Conservation (phyloP, 345 rosid genomes). For the Salix suchowensis region DNA sequence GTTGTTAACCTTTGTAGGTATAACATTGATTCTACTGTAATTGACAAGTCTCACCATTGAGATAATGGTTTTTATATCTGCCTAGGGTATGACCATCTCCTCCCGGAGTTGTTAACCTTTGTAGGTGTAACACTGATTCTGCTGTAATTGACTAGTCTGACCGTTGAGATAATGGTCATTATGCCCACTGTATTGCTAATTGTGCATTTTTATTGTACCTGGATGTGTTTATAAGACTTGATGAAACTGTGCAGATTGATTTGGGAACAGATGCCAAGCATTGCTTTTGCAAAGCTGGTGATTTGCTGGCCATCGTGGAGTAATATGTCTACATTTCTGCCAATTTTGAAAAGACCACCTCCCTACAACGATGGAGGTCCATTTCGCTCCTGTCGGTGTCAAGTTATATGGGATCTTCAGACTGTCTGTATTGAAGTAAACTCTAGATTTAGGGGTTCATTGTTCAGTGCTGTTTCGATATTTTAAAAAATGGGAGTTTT, state of each 20-base stretch:
- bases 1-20: no score
- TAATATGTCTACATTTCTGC: constrained; percentile 20
- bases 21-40: no score
- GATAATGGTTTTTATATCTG: neutral
- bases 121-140: neutral
- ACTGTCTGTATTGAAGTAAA: neutral
- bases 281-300: constrained; percentile 80
- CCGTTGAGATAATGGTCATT: neutral
- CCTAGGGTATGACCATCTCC: neutral
- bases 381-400: neutral
- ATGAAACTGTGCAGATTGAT: constrained; percentile 47
- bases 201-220: no score
- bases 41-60: no score
- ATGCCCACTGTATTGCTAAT: neutral
- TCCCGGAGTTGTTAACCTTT: neutral
- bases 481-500: neutral
- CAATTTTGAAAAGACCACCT: neutral
- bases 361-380: neutral
- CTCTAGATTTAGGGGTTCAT: neutral
- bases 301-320: constrained; percentile 75
- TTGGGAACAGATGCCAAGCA: constrained; percentile 66
- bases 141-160: neutral
- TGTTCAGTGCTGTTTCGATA: neutral
- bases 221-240: neutral
- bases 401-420: neutral